A percentile compares a stretch with the other conserved stretches of the same genome.
Evolutionary conservation across 2,329 filamentous ascomycete genomes (phyloP).

Genomic region (Nigrograna mackinnonii): DNA sequence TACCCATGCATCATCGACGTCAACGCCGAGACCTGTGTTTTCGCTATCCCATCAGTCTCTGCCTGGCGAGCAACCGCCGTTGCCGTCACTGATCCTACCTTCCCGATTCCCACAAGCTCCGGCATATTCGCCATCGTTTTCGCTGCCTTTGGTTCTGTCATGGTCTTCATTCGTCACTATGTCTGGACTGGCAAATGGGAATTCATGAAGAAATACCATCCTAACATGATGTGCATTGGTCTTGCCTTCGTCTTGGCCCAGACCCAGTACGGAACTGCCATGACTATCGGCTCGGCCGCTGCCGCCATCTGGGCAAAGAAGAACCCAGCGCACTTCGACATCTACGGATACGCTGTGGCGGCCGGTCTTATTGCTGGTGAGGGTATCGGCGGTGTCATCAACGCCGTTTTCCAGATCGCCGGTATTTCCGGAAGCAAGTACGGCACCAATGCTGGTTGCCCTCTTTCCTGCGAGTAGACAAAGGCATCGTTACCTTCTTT

Average conservation of each 20-base stretch:
- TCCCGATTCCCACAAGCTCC: slow-evolving; percentile 59
- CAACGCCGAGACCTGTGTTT: slow-evolving; percentile 56
- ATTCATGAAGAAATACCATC: slow-evolving; percentile 60
- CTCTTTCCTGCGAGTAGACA: slow-evolving; percentile 14
- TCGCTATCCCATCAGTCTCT: slow-evolving; percentile 64
- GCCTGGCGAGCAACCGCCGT: slow-evolving; percentile 69
- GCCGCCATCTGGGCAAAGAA: slow-evolving; percentile 60
- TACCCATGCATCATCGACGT: slow-evolving; percentile 68
- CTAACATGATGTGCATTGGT: slow-evolving; percentile 66
- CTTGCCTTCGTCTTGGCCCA: slow-evolving; percentile 62
- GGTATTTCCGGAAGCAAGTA: slow-evolving; percentile 46
- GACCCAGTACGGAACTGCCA: slow-evolving; percentile 62
- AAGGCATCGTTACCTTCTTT: too few relatives aligned
- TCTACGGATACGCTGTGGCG: slow-evolving; percentile 63
- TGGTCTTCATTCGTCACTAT: slow-evolving; percentile 60
- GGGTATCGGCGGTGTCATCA: slow-evolving; percentile 66
- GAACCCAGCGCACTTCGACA: slow-evolving; percentile 57
- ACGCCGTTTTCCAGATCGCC: slow-evolving; percentile 56
- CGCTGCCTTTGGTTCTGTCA: slow-evolving; percentile 53
- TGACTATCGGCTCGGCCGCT: slow-evolving; percentile 58
- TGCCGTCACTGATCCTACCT: slow-evolving; percentile 61
- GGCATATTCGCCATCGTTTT: slow-evolving; percentile 64
- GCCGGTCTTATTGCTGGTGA: slow-evolving; percentile 66
- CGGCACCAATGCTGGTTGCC: slow-evolving; percentile 48
- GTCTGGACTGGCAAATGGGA: slow-evolving; percentile 57